Evolutionary conservation across 345 rosid genomes (phyloP).

Genomic region (Dipteronia dyeriana): DNA sequence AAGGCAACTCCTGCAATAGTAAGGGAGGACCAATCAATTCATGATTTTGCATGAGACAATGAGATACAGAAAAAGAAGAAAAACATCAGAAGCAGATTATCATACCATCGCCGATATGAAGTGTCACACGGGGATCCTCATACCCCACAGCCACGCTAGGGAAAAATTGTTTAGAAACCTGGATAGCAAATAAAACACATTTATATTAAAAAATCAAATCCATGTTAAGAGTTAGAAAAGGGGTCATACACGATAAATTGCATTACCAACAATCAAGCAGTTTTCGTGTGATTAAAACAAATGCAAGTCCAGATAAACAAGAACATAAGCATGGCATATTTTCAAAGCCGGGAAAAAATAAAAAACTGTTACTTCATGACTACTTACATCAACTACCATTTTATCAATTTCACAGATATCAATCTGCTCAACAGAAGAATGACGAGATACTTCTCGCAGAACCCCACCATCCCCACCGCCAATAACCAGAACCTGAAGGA

Average conservation of each 20-base stretch:
- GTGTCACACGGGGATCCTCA: slow-evolving; percentile 88
- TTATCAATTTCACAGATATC: slow-evolving; percentile 95
- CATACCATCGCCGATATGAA: slow-evolving; percentile 89
- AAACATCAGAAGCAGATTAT: not conserved
- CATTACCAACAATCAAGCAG: not conserved
- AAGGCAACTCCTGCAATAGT: slow-evolving; percentile 77
- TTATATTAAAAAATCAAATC: not conserved
- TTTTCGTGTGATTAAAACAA: not conserved
- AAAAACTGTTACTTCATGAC: not conserved
- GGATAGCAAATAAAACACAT: slow-evolving; percentile 16
- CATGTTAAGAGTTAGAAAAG: not conserved
- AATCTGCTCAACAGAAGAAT: slow-evolving; percentile 78
- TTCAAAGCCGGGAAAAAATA: not conserved
- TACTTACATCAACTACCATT: slow-evolving; percentile 96
- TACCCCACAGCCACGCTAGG: slow-evolving; percentile 84
- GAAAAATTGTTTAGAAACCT: slow-evolving; percentile 88
- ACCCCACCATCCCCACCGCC: slow-evolving; percentile 99
- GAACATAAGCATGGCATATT: not conserved
- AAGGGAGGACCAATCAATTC: not conserved
- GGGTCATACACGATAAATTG: not conserved
- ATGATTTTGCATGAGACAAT: not conserved
- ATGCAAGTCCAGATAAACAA: not conserved
- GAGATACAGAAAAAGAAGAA: not conserved
- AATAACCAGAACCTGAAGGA: slow-evolving; percentile 76
- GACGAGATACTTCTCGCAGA: slow-evolving; percentile 83